Evolutionary conservation across 2,329 filamentous ascomycete genomes (phyloP).

Genomic region (Fusarium udum): DNA sequence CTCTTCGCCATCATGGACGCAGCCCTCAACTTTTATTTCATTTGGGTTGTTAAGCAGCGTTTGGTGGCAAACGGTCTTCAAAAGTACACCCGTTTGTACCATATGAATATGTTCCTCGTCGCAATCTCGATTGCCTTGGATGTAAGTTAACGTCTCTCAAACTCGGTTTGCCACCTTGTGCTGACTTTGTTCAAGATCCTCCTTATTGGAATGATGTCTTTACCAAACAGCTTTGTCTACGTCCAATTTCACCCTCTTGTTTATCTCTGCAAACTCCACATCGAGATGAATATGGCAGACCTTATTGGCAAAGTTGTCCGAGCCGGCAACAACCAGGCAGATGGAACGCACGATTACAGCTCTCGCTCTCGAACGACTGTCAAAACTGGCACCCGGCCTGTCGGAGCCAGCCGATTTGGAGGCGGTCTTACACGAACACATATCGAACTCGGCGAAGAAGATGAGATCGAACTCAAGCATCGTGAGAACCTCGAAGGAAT

Average conservation of each 20-base stretch:
- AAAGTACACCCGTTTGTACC: slow-evolving; percentile 59
- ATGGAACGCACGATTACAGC: slow-evolving; percentile 31
- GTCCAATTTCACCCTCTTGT: slow-evolving; percentile 38
- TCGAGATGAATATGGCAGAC: slow-evolving; percentile 41
- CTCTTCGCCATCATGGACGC: slow-evolving; percentile 59
- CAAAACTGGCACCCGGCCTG: slow-evolving; percentile 18
- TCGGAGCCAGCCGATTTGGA: slow-evolving; percentile 26
- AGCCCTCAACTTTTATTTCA: slow-evolving; percentile 58
- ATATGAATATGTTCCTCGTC: slow-evolving; percentile 45
- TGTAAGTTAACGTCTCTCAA: slow-evolving; percentile 5
- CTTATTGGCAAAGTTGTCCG: slow-evolving; percentile 39
- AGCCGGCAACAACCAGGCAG: slow-evolving; percentile 22
- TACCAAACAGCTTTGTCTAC: slow-evolving; percentile 38
- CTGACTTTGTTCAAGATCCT: slow-evolving; percentile 21
- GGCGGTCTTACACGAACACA: slow-evolving; percentile 30
- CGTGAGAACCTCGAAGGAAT: slow-evolving; percentile 37
- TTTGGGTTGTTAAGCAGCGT: slow-evolving; percentile 53
- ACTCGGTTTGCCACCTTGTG: background rate
- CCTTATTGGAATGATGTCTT: slow-evolving; percentile 38
- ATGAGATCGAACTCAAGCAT: slow-evolving; percentile 41
- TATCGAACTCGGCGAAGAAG: slow-evolving; percentile 43
- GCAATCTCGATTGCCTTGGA: slow-evolving; percentile 41
- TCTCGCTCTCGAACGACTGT: slow-evolving; percentile 31
- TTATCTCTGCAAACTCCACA: slow-evolving; percentile 38
- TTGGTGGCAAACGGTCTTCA: slow-evolving; percentile 58